A percentile compares a stretch with the other conserved stretches of the same genome.
phyloP scores from a whole-genome alignment of 2,329 filamentous ascomycete genomes.

The Neophaeococcomyces aloes region DNA sequence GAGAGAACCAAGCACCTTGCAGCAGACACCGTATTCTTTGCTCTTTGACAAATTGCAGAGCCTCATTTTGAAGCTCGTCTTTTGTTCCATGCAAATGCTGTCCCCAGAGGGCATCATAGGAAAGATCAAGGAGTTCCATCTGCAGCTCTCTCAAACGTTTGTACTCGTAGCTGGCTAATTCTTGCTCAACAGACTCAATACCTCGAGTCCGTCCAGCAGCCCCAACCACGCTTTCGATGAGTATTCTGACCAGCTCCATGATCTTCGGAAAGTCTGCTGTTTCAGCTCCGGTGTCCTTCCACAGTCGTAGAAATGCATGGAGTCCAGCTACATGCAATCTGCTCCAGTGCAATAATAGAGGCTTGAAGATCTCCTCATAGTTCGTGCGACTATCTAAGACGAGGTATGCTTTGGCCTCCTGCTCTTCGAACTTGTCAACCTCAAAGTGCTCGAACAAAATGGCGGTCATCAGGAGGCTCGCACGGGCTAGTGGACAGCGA shows the following conservation, averaged over 20 bases:
- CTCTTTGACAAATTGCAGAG: conserved; percentile 92
- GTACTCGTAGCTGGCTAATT: conserved; percentile 74
- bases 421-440: conserved; percentile 70
- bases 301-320: conserved; percentile 79
- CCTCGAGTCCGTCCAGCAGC: conserved; percentile 72
- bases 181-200: conserved; percentile 77
- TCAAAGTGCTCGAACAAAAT: conserved; percentile 94
- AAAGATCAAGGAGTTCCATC: conserved; percentile 82
- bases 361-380: conserved; percentile 77
- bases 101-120: conserved; percentile 92
- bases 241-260: conserved; percentile 76
- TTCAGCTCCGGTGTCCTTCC: conserved; percentile 80
- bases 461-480: conserved; percentile 74
- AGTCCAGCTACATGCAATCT: conserved; percentile 75
- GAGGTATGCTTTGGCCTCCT: conserved; percentile 67
- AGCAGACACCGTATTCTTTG: conserved; percentile 85
- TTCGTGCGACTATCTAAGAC: conserved; percentile 63
- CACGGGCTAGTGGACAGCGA: conserved; percentile 76
- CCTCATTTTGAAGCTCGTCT: conserved; percentile 81
- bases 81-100: conserved; percentile 81
- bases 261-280: conserved; percentile 88
- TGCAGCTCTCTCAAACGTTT: conserved; percentile 69
- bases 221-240: conserved; percentile 82
- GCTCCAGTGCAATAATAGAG: conserved; percentile 85
- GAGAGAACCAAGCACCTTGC: conserved; percentile 77